phyloP scores from a whole-genome alignment of 2,329 filamentous ascomycete species.

The Pezicula neosporulosa region DNA sequence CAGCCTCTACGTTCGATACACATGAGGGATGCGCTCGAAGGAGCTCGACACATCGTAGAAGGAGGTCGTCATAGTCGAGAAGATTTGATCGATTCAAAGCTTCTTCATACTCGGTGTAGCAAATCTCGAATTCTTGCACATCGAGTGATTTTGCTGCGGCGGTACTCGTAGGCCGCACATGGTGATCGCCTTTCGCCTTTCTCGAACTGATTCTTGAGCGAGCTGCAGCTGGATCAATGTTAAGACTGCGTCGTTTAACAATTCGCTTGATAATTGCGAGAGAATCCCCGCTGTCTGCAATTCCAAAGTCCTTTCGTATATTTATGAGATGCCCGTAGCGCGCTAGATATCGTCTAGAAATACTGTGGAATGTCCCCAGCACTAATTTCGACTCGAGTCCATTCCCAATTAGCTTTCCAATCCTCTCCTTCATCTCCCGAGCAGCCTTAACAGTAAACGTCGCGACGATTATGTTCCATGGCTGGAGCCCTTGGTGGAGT shows the following conservation, averaged over 20 bases:
- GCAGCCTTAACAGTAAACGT: slow-evolving; percentile 97
- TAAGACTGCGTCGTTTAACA: slow-evolving; percentile 67
- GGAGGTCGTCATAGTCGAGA: slow-evolving; percentile 90
- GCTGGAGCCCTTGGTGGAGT: slow-evolving; percentile 68
- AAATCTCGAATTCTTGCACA: slow-evolving; percentile 64
- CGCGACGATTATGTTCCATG: slow-evolving; percentile 88
- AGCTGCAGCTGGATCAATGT: slow-evolving; percentile 67
- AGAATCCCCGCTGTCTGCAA: slow-evolving; percentile 82
- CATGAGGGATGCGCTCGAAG: slow-evolving; percentile 71
- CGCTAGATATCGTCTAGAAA: slow-evolving; percentile 79
- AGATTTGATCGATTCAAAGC: slow-evolving; percentile 74
- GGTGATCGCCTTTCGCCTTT: slow-evolving; percentile 53
- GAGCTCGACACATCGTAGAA: slow-evolving; percentile 79
- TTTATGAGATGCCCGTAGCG: slow-evolving; percentile 83
- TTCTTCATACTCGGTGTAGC: slow-evolving; percentile 74
- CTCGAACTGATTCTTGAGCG: slow-evolving; percentile 71
- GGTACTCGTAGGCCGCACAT: slow-evolving; percentile 22
- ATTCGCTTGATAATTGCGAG: slow-evolving; percentile 78
- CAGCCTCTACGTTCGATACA: slow-evolving; percentile 84
- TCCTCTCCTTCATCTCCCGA: slow-evolving; percentile 86
- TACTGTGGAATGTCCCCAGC: slow-evolving; percentile 92
- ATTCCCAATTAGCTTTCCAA: slow-evolving; percentile 76
- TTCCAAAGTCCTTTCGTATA: slow-evolving; percentile 78
- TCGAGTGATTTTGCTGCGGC: slow-evolving; percentile 36
- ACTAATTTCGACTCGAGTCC: slow-evolving; percentile 73